Percentiles rank a stretch among this genome's conserved stretches.
Conservation (phyloP, 257 asterid species). For the Ilex aquifolium region DNA sequence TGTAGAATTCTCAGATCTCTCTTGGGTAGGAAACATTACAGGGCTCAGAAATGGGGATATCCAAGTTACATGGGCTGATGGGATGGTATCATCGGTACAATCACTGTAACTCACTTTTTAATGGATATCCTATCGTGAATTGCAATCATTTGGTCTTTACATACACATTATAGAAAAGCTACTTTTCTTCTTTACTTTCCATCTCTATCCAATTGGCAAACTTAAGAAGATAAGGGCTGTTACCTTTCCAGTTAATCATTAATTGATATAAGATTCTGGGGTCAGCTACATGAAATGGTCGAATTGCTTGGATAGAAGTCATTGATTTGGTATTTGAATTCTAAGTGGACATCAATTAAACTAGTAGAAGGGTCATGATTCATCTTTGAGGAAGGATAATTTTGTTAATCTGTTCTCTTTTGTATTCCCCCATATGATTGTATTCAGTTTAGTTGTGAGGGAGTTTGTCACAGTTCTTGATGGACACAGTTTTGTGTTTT, state of each 20-base stretch:
- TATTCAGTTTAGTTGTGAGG: background rate
- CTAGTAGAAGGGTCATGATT: too few species aligned
- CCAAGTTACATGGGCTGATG: slow-evolving; percentile 98
- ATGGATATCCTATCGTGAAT: background rate
- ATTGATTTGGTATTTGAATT: too few species aligned
- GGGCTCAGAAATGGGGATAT: slow-evolving; percentile 87
- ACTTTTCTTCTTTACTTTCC: background rate
- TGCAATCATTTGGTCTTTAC: background rate
- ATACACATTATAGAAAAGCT: too few species aligned
- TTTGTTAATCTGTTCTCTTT: background rate
- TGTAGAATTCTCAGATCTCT: slow-evolving; percentile 61
- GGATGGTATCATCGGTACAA: slow-evolving; percentile 84
- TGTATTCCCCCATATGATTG: background rate
- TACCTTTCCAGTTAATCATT: too few species aligned
- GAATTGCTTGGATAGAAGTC: too few species aligned
- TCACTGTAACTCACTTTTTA: slow-evolving; percentile 1
- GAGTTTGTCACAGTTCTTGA: background rate
- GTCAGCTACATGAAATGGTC: too few species aligned
- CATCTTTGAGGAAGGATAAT: background rate
- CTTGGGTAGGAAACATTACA: slow-evolving; percentile 98
- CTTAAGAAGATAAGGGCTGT: background rate
- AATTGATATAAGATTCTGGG: too few species aligned
- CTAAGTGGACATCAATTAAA: too few species aligned
- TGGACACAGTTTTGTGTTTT: slow-evolving; percentile 4
- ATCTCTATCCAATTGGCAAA: background rate